A percentile compares a stretch with the other conserved stretches of the same genome.
Evolutionary conservation across 225 moss, liverwort and hornwort species (phyloP).

Genomic region (Pseudisothecium myosuroides): DNA sequence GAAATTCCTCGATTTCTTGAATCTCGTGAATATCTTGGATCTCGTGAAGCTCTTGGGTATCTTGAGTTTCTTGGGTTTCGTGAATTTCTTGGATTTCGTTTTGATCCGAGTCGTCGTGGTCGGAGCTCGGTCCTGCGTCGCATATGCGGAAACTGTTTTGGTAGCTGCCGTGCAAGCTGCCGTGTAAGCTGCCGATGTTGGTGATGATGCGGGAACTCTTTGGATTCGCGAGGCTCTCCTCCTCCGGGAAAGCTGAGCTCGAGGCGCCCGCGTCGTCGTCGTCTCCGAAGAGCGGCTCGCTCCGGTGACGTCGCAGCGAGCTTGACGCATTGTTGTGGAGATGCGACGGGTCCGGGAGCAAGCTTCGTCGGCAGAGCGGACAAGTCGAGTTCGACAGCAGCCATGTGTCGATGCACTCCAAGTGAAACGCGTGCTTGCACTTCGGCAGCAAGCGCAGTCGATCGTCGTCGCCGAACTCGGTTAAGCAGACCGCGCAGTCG

Average conservation of each 20-base stretch:
- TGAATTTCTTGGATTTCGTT: slow-evolving; percentile 13
- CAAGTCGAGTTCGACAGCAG: slow-evolving; percentile 51
- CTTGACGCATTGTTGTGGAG: not conserved
- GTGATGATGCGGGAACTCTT: not conserved
- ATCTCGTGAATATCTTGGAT: slow-evolving; percentile 1
- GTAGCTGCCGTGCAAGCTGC: slow-evolving; percentile 14
- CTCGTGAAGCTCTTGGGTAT: not conserved
- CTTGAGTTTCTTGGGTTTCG: not conserved
- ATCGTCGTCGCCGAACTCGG: slow-evolving; percentile 45
- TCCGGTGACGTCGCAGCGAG: not conserved
- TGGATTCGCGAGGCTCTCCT: not conserved
- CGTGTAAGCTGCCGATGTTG: not conserved
- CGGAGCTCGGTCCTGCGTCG: not conserved
- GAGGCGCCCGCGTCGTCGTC: not conserved
- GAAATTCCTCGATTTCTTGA: not conserved
- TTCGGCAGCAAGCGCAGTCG: slow-evolving; percentile 37
- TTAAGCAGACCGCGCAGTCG: slow-evolving; percentile 53
- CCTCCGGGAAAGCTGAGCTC: not conserved
- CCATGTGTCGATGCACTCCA: slow-evolving; percentile 56
- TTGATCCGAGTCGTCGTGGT: slow-evolving; percentile 2
- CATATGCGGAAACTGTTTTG: slow-evolving; percentile 26
- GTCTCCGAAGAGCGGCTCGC: not conserved
- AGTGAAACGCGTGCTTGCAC: slow-evolving; percentile 56
- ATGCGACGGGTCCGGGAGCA: slow-evolving; percentile 29
- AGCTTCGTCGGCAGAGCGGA: slow-evolving; percentile 50